Conservation (phyloP, 2,329 filamentous ascomycete species). For the Claviceps fusiformis region DNA sequence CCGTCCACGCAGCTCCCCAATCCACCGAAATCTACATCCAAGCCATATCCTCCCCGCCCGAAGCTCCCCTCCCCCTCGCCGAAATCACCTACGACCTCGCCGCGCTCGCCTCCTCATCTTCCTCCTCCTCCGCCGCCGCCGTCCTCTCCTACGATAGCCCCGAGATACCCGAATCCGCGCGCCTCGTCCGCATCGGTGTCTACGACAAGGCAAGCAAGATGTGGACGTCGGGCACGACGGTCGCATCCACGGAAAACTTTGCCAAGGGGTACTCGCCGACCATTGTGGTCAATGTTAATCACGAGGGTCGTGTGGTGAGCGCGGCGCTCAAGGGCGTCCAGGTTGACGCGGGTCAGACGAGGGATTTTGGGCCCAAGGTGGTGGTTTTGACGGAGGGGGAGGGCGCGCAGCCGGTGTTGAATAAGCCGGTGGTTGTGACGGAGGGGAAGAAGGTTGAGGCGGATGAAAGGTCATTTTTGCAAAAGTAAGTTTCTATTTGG, state of each 20-base stretch:
- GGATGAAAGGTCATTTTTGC: constrained; percentile 49
- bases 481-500: constrained; percentile 39
- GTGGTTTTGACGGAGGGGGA: constrained; percentile 31
- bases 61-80: constrained; percentile 31
- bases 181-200: constrained; percentile 43
- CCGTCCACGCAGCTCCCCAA: constrained; percentile 26
- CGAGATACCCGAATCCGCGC: constrained; percentile 29
- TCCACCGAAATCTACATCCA: constrained; percentile 42
- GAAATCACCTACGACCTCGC: constrained; percentile 40
- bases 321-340: constrained; percentile 39
- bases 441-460: constrained; percentile 44
- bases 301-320: constrained; percentile 31
- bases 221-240: constrained; percentile 43
- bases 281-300: constrained; percentile 38
- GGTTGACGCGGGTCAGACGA: constrained; percentile 50
- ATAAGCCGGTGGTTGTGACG: constrained; percentile 49
- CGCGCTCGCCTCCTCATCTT: constrained; percentile 18
- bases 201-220: constrained; percentile 32
- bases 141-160: constrained; percentile 44
- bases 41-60: constrained; percentile 25
- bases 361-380: constrained; percentile 51
- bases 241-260: constrained; percentile 43
- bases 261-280: constrained; percentile 46
- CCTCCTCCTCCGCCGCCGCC: constrained; percentile 16
- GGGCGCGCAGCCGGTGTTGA: constrained; percentile 45